Conservation (phyloP, 2,329 filamentous ascomycete species). For the Phoma herbarum region DNA sequence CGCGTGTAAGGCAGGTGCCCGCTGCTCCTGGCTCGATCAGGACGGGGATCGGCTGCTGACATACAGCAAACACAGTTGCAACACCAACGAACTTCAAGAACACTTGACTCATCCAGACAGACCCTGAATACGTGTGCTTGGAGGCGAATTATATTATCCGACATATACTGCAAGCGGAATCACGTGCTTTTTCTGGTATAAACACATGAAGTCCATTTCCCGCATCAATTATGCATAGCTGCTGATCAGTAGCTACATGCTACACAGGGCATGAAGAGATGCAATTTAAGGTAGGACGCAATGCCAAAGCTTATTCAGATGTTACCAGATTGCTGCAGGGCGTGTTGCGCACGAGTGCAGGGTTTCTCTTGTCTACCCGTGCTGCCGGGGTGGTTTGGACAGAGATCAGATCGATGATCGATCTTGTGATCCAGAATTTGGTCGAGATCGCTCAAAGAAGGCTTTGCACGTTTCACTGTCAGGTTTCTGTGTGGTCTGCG, state of each 20-base stretch:
- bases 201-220: too few species aligned
- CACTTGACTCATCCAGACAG: neutral
- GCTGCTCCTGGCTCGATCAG: neutral
- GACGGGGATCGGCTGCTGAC: constrained; percentile 14
- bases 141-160: too few species aligned
- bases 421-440: neutral
- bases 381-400: too few species aligned
- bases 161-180: too few species aligned
- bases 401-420: neutral
- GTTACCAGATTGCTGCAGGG: neutral
- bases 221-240: neutral
- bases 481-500: neutral
- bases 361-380: neutral
- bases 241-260: too few species aligned
- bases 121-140: neutral
- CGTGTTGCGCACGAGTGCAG: neutral
- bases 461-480: neutral
- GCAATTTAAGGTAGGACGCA: neutral
- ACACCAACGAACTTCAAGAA: neutral
- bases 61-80: neutral
- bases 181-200: too few species aligned
- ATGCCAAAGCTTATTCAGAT: neutral
- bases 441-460: neutral
- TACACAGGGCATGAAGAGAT: neutral
- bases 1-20: constrained; percentile 14